Conservation (phyloP, 2,329 filamentous ascomycete species). For the Diaporthe sp. region DNA sequence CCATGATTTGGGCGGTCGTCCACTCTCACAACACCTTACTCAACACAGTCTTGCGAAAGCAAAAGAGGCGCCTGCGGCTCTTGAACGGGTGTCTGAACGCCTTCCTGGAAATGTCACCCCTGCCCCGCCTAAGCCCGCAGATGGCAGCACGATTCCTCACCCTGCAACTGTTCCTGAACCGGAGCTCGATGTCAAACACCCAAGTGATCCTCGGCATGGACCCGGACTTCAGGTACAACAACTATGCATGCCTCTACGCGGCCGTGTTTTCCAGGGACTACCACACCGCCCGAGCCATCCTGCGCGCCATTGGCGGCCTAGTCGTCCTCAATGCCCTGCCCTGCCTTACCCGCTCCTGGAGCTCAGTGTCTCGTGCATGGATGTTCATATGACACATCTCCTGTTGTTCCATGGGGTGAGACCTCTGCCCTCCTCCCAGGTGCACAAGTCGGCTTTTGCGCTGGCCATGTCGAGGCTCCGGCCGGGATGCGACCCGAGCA, state of each 20-base stretch:
- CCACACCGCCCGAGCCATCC: neutral
- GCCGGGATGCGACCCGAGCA: conserved; percentile 12
- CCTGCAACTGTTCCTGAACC: neutral
- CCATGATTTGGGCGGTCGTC: neutral
- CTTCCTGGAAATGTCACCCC: neutral
- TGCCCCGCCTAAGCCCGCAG: neutral
- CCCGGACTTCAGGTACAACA: conserved; percentile 1
- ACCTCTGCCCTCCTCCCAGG: neutral
- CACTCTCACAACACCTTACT: conserved; percentile 9
- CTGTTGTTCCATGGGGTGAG: neutral
- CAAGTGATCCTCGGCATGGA: neutral
- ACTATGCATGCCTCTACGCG: neutral
- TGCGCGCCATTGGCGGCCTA: neutral
- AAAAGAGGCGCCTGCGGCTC: neutral
- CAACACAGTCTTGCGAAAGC: neutral
- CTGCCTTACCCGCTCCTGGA: conserved; percentile 6
- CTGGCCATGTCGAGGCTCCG: neutral
- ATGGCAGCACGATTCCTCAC: conserved; percentile 16
- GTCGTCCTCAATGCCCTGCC: neutral
- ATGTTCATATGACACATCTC: conserved; percentile 11
- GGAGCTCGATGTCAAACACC: neutral
- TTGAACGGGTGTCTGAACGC: neutral
- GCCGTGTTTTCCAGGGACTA: conserved; percentile 7
- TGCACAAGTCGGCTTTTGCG: neutral
- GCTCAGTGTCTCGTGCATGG: neutral